Base-by-base conservation (phyloP, 805 yeast genomes). In the Cyberlindnera bimundalis region DNA sequence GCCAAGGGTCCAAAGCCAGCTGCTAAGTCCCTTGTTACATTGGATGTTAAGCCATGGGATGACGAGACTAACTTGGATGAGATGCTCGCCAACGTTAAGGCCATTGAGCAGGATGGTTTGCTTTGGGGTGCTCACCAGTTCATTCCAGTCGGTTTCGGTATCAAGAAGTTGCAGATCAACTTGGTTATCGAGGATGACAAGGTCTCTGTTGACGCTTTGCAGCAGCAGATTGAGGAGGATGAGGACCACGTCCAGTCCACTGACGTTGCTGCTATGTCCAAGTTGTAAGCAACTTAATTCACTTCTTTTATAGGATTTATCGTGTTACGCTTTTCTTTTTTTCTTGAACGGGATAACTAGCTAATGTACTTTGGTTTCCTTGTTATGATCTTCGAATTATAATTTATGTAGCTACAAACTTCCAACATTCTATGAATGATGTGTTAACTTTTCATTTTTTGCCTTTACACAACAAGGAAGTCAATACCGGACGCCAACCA, bases 11-110 rank as follows among this genome's bases (percentile, higher is more conserved):
- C 98, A 62, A 89, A 89, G 81, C 89, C 98, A 63, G 96, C 96
- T 71, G 97, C 99, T 66, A 93, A 93, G 79, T 87, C 97, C 49
- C 74, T 89, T 58, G 96, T 93, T 64, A 91, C 99, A 64, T 66
- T 93, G 61, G 99, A 93, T 61, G 95, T 93, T 61, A 93, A 93
- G 83, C 98, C 97, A 75, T 93, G 99, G 99, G 99, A 93, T 73
- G 99, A 93, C 65, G 98, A 93, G 79, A 93, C 99, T 59, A 83
- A 91, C 67, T 78, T 93, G 67, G 95, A 93, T 51, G 83, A 82
- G 70, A 66, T 93, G 74, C 70, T 87, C 58, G 90, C 84, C 51
- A 79, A 80, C 71, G 96, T 89, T 64, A 90, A 88, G 80, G 64
- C 77, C 59, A 71, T 91, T 60, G 86, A 80, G 67, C 70, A 70